Percentiles rank a stretch among this genome's conserved stretches.
Evolutionary conservation across 805 yeast genomes (phyloP).

Genomic region (Cyberlindnera mycetangii): DNA sequence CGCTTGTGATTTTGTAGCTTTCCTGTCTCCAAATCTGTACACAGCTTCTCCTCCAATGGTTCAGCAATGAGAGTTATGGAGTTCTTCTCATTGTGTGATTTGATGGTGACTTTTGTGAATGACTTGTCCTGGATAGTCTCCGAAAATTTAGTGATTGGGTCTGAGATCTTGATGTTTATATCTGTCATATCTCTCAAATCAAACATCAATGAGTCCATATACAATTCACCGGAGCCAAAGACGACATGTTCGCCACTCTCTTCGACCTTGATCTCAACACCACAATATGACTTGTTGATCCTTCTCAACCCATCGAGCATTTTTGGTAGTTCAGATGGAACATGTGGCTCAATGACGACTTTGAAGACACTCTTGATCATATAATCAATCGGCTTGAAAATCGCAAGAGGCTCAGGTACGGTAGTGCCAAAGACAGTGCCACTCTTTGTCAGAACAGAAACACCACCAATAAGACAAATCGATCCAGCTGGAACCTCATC

Average conservation of each 20-base stretch:
- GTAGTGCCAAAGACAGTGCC: constrained; percentile 49
- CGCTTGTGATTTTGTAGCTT: constrained; percentile 34
- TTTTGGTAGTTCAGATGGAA: constrained; percentile 75
- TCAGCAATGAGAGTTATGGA: constrained; percentile 71
- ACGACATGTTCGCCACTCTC: constrained; percentile 86
- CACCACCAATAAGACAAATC: constrained; percentile 65
- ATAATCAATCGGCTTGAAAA: constrained; percentile 42
- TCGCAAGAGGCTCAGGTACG: constrained; percentile 21
- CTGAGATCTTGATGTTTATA: constrained; percentile 76
- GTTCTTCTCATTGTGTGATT: constrained; percentile 52
- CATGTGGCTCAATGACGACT: constrained; percentile 77
- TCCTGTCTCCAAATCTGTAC: constrained; percentile 53
- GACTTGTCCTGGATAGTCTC: constrained; percentile 74
- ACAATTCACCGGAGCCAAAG: constrained; percentile 82
- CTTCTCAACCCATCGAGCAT: constrained; percentile 67
- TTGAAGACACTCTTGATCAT: constrained; percentile 63
- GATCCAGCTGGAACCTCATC: constrained; percentile 58
- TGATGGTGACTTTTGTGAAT: constrained; percentile 60
- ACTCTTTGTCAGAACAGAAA: constrained; percentile 56
- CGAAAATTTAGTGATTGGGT: constrained; percentile 74
- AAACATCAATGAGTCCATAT: constrained; percentile 77
- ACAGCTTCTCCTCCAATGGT: constrained; percentile 59
- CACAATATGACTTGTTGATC: constrained; percentile 60
- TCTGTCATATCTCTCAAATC: constrained; percentile 63
- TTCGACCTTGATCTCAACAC: constrained; percentile 68